phyloP scores from a whole-genome alignment of 306 rosid genomes.

The Dryas octopetala region DNA sequence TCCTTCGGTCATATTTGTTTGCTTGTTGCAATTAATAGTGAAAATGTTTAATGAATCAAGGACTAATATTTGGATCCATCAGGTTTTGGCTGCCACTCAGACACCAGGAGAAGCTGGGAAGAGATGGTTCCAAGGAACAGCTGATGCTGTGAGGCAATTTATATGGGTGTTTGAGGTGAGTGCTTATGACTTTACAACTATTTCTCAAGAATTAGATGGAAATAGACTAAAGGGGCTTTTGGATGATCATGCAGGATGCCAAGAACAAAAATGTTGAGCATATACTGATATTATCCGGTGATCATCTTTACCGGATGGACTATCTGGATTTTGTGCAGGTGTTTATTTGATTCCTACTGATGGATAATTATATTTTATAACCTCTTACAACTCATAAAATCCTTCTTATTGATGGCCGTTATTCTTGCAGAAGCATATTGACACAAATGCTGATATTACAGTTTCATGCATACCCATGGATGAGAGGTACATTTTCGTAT shows the following conservation, averaged over 20 bases:
- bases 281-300: constrained; percentile 85
- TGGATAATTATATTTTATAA: not conserved
- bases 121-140: constrained; percentile 94
- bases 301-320: constrained; percentile 92
- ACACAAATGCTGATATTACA: constrained; percentile 90
- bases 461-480: constrained; percentile 95
- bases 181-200: not conserved
- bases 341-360: constrained; percentile 2
- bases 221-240: not conserved
- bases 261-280: constrained; percentile 87
- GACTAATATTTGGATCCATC: constrained; percentile 26
- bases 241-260: constrained; percentile 57
- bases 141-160: constrained; percentile 96
- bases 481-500: constrained; percentile 48
- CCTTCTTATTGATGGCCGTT: constrained; percentile 14
- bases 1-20: not conserved
- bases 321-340: constrained; percentile 88
- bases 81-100: constrained; percentile 98
- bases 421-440: constrained; percentile 70
- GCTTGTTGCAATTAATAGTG: constrained; percentile 1
- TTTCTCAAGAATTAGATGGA: not conserved
- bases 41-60: constrained; percentile 8
- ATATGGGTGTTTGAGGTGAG: constrained; percentile 91
- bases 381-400: constrained; percentile 4
- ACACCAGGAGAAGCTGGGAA: constrained; percentile 87